Evolutionary conservation across 2,329 filamentous ascomycete species (phyloP), one percentile per base, ranked within the genome.

Genomic region (Bipolaris victoriae): DNA sequence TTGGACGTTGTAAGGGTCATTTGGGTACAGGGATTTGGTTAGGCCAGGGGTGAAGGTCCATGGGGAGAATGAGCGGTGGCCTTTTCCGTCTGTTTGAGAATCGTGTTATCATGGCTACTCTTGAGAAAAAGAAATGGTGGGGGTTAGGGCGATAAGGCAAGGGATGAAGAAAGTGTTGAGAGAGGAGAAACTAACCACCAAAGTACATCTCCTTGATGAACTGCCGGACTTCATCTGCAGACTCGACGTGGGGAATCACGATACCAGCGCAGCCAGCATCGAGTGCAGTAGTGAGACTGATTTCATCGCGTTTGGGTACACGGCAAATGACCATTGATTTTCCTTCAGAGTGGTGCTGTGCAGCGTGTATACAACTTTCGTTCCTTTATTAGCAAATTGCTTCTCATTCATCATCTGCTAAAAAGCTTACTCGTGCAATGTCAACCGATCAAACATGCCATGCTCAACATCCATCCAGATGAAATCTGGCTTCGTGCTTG

Each of bases 381-480:
- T 16, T 1, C 43, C 13, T 43, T 61, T 5, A 0, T 46, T 16
- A 49, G 37, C 45, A 44, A n/a, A 48, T 37, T 1, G 10, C 2
- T 37, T 22, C 9, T 35, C 33, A 48, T 6, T 26, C 29, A 10
- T 16, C 24, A 2, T n/a, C 10, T 26, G 36, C 7, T 26, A 29
- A 18, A 15, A 15, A 15, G 43, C 68, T 53, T 62, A 70, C 68
- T 71, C 67, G 22, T 67, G 64, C 18, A 71, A 31, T 18, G 67
- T 63, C 16, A 68, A 55, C 2, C 67, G 58, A 49, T 68, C 65
- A 49, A 66, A 71, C 64, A 71, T 69, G 47, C 65, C 67, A 47
- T 71, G 67, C 53, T 69, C 66, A 6, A 71, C 68, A 26, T 71
- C 67, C 11, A 69, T 64, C 61, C 62, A 71, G 57, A 69, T 64